A percentile compares a stretch with the other conserved stretches of the same genome.
phyloP scores from a whole-genome alignment of 2,329 filamentous ascomycete genomes.

The Calonectria pauciramosa region DNA sequence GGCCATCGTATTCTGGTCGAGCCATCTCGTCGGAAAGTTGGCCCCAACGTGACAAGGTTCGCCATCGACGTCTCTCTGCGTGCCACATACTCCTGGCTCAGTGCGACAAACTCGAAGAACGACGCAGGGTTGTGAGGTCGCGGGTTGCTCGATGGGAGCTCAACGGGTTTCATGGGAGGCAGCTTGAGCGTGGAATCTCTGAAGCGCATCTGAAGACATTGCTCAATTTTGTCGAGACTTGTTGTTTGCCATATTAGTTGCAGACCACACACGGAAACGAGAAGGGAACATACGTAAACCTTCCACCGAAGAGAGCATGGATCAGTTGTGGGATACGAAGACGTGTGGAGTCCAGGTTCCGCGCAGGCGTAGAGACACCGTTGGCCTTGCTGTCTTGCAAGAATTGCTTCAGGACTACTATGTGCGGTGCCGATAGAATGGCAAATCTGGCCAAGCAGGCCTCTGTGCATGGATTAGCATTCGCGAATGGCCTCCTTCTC shows the following conservation, averaged over 20 bases:
- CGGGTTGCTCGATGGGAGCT: background rate
- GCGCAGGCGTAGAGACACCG: background rate
- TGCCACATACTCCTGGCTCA: background rate
- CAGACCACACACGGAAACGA: background rate
- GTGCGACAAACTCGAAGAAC: background rate
- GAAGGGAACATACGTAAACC: background rate
- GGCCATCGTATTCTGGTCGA: background rate
- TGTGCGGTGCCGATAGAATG: background rate
- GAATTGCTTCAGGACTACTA: background rate
- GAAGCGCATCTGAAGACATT: background rate
- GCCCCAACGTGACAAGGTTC: background rate
- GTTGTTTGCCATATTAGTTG: background rate
- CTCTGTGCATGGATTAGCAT: background rate
- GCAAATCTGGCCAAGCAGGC: background rate
- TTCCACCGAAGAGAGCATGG: slow-evolving; percentile 4
- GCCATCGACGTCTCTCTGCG: background rate
- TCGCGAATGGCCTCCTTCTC: background rate
- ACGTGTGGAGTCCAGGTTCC: background rate
- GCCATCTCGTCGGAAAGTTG: background rate
- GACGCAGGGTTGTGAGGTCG: background rate
- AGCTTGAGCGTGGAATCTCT: background rate
- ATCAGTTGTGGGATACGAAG: slow-evolving; percentile 13
- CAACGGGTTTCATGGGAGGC: background rate
- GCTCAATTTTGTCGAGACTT: background rate
- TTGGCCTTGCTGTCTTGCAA: background rate